phyloP scores from a whole-genome alignment of 441 rosid genomes.

The Melastoma candidum region DNA sequence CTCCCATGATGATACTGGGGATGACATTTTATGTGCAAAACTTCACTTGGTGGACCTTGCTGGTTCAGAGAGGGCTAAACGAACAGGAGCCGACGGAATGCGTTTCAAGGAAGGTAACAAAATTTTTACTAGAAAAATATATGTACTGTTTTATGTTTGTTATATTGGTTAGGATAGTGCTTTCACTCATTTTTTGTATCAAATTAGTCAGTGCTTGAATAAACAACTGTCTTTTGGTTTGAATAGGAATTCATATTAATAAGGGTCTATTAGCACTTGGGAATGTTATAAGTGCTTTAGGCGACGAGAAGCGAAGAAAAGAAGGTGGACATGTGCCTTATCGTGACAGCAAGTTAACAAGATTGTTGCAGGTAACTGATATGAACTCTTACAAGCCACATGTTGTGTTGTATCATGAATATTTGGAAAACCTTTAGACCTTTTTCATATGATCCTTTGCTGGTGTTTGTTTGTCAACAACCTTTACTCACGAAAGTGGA shows the following conservation, averaged over 20 bases:
- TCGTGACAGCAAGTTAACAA: conserved; percentile 98
- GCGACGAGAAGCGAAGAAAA: conserved; percentile 90
- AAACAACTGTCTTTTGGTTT: too few species aligned
- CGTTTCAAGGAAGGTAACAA: conserved; percentile 88
- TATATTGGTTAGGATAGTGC: too few species aligned
- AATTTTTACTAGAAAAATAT: too few species aligned
- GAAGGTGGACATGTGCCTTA: conserved; percentile 98
- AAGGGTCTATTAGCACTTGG: conserved; percentile 94
- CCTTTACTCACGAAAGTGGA: too few species aligned
- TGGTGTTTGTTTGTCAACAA: too few species aligned
- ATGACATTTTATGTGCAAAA: conserved; percentile 82
- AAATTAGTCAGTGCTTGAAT: too few species aligned
- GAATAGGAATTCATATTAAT: conserved; percentile 80
- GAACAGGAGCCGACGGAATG: conserved; percentile 95
- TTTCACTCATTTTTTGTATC: too few species aligned
- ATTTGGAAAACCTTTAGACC: too few species aligned
- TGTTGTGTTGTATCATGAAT: too few species aligned
- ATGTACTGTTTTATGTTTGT: too few species aligned
- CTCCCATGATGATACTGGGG: conserved; percentile 39
- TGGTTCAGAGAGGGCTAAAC: conserved; percentile 92
- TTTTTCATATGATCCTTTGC: too few species aligned
- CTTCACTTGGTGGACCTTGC: conserved; percentile 96
- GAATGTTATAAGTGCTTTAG: conserved; percentile 92
- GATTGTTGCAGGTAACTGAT: conserved; percentile 64
- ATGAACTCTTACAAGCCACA: too few species aligned